phyloP scores from a whole-genome alignment of 306 rosid genomes.

The Malus fusca region DNA sequence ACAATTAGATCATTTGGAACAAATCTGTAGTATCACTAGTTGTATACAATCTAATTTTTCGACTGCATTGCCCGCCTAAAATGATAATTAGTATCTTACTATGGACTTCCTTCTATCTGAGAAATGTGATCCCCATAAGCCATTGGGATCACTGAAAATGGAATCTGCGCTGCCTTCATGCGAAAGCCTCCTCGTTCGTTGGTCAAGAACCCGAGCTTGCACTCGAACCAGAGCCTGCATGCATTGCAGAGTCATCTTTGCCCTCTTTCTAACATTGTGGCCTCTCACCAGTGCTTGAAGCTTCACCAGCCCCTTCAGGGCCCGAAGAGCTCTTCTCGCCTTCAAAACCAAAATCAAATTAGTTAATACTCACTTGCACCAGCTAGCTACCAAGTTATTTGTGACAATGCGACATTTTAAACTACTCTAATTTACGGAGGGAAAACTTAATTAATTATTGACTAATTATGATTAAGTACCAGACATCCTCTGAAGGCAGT shows the following conservation, averaged over 20 bases:
- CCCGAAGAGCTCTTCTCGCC: constrained; percentile 57
- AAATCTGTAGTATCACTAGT: neutral
- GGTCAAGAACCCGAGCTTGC: constrained; percentile 34
- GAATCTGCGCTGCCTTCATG: constrained; percentile 27
- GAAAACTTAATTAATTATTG: no score
- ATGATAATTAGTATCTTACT: constrained; percentile 5
- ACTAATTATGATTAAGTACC: constrained; percentile 10
- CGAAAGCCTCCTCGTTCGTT: constrained; percentile 31
- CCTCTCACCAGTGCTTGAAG: constrained; percentile 60
- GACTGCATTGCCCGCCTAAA: neutral
- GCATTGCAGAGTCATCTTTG: constrained; percentile 43
- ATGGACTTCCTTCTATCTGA: constrained; percentile 17
- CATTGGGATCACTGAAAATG: constrained; percentile 12
- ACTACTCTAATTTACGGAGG: neutral
- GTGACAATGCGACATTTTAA: neutral
- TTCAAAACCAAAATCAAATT: neutral
- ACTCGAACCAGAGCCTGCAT: constrained; percentile 51
- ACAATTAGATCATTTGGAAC: neutral
- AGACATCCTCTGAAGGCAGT: constrained; percentile 53
- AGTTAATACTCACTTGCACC: neutral
- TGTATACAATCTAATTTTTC: no score
- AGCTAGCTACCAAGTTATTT: neutral
- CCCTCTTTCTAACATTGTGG: constrained; percentile 40
- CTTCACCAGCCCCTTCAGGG: constrained; percentile 49
- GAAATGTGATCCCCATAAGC: constrained; percentile 16